Evolutionary conservation across 2,329 filamentous ascomycete genomes (phyloP), one percentile per base, ranked within the genome.

Genomic region (Hirsutella thompsonii): DNA sequence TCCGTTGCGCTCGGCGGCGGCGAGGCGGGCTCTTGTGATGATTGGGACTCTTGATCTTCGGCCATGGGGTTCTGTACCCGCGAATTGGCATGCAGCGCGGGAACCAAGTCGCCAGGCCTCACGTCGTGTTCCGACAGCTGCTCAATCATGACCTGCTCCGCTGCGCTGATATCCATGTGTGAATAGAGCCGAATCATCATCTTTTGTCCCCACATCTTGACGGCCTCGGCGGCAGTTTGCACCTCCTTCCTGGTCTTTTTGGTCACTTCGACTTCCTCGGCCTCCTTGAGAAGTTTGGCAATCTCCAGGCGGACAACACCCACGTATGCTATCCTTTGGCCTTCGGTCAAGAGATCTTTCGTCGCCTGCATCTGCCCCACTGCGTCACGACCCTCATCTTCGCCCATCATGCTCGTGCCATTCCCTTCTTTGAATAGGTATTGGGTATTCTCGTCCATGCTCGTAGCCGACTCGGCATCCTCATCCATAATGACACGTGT

Each of bases 141-240:
- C 64, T 98, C 92, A 50, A 98, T 95, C 92, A 98, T 98, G 59
- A 98, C 70, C 66, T 98, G 92, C 62, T 98, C 92, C 13, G 76
- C 81, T 19, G 81, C 69, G 54, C 81, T 88, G 53, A 98, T 93
- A 45, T 98, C 92, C 92, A 98, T 98, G 61, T 98, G 92, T 11
- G 78, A 69, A 59, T 96, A 98, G 11, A 98, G 60, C 20, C 90
- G 79, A 45, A 95, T 79, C 89, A 98, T 98, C 74, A 94, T 94
- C 66, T 93, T 93, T 59, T 98, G 92, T 42, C 84, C 80, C 90
- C 90, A 98, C 83, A 95, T 95, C 60, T 83, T 83, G 66, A 85
- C 81, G 29, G 80, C 76, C 59, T 95, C 92, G 10, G 79, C 66
- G 1, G 83, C 76, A 45, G 81, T 65, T 23, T 75, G 70, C 10